These are phyloP conservation scores for Schizophyllum commune DNA, from an alignment of 1,284 basidiomycete species.

Conservation along the genomic window DNA sequence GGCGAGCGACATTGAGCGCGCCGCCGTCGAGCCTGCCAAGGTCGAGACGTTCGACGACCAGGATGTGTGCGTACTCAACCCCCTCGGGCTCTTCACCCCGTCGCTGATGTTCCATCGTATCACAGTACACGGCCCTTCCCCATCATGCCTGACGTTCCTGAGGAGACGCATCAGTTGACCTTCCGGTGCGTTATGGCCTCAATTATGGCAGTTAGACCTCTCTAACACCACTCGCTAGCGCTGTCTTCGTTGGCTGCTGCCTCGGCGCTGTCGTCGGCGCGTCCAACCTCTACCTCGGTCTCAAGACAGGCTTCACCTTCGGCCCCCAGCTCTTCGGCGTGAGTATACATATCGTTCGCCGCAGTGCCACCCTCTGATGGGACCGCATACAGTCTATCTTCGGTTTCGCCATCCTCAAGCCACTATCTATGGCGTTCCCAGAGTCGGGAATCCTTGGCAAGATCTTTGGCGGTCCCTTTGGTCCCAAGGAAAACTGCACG, in stretches of 20 bases:
- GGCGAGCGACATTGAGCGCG: background rate
- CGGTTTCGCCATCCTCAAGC: conserved; percentile 59
- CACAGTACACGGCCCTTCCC: conserved; percentile 43
- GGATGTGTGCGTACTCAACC: conserved; percentile 29
- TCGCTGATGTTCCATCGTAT: conserved; percentile 1
- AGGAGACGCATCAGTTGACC: conserved; percentile 51
- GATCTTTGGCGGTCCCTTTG: conserved; percentile 53
- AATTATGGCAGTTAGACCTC: background rate
- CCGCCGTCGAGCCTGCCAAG: background rate
- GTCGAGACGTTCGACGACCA: conserved; percentile 24
- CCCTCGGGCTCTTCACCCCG: background rate
- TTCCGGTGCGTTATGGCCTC: conserved; percentile 25
- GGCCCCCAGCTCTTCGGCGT: conserved; percentile 57
- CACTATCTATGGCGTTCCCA: conserved; percentile 42
- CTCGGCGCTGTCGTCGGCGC: conserved; percentile 57
- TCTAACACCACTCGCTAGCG: conserved; percentile 23
- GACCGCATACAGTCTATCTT: conserved; percentile 44
- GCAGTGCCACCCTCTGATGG: background rate
- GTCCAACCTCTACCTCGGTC: conserved; percentile 60
- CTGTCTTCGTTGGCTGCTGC: conserved; percentile 51
- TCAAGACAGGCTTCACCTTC: conserved; percentile 67
- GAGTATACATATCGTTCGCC: conserved; percentile 13
- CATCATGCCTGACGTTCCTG: conserved; percentile 37
- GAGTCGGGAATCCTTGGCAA: conserved; percentile 35
- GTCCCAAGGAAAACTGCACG: conserved; percentile 63